Base-by-base conservation (phyloP, 352 stramenopile genomes). In the Globisporangium rhizosaccharum region DNA sequence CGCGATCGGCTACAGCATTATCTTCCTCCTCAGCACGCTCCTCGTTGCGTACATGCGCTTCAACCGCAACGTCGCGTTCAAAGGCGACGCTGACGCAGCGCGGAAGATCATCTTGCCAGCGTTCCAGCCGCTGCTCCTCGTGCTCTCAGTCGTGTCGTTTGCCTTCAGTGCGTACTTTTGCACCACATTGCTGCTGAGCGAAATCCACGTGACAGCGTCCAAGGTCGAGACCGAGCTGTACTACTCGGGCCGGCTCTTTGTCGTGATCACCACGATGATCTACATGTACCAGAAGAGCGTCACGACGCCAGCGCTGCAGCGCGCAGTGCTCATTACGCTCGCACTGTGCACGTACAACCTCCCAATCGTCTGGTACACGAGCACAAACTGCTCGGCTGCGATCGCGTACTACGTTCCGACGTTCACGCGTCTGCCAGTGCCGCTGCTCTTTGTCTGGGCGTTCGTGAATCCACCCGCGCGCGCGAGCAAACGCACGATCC, bases 101-200 rank as follows among this genome's bases (percentile, higher is more conserved):
- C 68, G 76, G 9, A 79, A 81, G 62, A 72, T 90, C 37, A 73
- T 93, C 11, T 51, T 93, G 2, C 84, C 84, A 2, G 72, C 82
- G 1, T 94, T 90, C 46, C 73, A 91, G 60, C 79, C 82, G 33
- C 55, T 91, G 25, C 57, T 94, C 17, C 82, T 75, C 66, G 57
- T 88, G 2, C 61, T 92, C 20, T 68, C 61, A 17, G 44, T 46
- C 8, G 59, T 82, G 20, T 70, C 62, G 0, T 57, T 77, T 12
- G 5, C 59, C 1, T 79, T 71, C 62, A 71, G 65, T 2, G 48
- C 72, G 39, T 70, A 53, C 53, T 75, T 84, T 30, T 65, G 44
- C 33, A 61, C 56, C 12, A 39, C 71, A 12, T 25, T 72, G 17
- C 51, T 53, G 17, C 52, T 56, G 17, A 52, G 20, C 18, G 6